Percentiles rank a stretch among this genome's conserved stretches.
These are phyloP conservation scores for Holtermannia corniformis DNA, from an alignment of 768 basidiomycete genomes.

Conservation along the genomic window DNA sequence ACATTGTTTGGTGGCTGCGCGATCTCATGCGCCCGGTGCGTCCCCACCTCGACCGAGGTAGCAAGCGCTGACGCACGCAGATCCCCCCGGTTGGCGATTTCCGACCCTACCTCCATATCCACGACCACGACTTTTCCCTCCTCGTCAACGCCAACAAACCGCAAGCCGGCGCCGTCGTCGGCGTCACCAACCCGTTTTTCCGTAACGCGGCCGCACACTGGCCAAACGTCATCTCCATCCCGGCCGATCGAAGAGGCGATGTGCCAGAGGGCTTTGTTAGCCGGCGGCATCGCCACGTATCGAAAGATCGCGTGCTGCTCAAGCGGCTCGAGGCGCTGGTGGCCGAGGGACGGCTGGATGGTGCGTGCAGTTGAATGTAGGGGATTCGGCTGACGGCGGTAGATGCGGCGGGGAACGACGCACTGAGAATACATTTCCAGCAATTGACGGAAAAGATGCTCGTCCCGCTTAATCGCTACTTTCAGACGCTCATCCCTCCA, in stretches of 20 bases:
- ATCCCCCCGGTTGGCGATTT: conserved; percentile 76
- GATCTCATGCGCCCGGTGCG: conserved; percentile 74
- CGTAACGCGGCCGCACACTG: conserved; percentile 41
- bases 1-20: conserved; percentile 84
- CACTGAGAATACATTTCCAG: conserved; percentile 69
- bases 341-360: conserved; percentile 35
- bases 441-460: conserved; percentile 76
- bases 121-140: conserved; percentile 68
- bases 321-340: conserved; percentile 54
- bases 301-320: conserved; percentile 68
- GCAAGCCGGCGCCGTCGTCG: conserved; percentile 37
- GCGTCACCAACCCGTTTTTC: conserved; percentile 43
- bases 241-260: conserved; percentile 5
- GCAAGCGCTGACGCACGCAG: too few relatives aligned
- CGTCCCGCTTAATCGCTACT: conserved; percentile 81
- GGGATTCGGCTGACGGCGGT: conserved; percentile 8
- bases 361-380: conserved; percentile 17
- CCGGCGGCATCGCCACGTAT: conserved; percentile 66
- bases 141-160: conserved; percentile 64
- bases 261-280: conserved; percentile 35
- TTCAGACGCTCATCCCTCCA: conserved; percentile 43
- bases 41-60: conserved; percentile 3
- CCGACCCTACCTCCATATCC: conserved; percentile 92
- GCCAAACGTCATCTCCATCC: conserved; percentile 41
- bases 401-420: conserved; percentile 47